Conservation (phyloP, 345 rosid species). For the Hevea brasiliensis region DNA sequence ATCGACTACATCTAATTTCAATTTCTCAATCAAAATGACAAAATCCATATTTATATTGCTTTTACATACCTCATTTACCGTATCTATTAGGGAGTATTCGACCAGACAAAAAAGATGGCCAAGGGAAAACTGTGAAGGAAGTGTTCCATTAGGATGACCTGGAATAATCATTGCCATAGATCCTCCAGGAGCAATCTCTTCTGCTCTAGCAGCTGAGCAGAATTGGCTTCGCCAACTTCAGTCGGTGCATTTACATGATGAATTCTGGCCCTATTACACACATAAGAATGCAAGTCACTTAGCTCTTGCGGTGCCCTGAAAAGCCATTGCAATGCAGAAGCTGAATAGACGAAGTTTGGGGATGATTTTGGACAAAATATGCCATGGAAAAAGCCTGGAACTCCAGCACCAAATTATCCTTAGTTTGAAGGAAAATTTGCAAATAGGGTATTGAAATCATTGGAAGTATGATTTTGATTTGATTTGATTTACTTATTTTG, state of each 20-base stretch:
- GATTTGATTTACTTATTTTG: too few species aligned
- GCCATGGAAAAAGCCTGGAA: constrained; percentile 21
- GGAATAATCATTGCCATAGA: constrained; percentile 3
- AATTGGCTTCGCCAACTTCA: constrained; percentile 19
- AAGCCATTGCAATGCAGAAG: constrained; percentile 19
- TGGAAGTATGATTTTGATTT: constrained; percentile 8
- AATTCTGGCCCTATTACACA: constrained; percentile 11
- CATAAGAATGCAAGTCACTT: constrained; percentile 1
- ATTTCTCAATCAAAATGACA: too few species aligned
- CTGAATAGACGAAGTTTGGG: constrained; percentile 8
- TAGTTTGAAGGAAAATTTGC: constrained; percentile 5
- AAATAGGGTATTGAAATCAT: constrained; percentile 18
- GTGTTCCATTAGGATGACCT: constrained; percentile 12
- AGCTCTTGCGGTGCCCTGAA: constrained; percentile 7
- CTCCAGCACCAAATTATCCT: constrained; percentile 16
- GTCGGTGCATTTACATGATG: constrained; percentile 2
- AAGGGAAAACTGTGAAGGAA: not conserved
- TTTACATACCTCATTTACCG: constrained; percentile 24
- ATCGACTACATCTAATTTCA: too few species aligned
- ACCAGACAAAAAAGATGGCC: not conserved
- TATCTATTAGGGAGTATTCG: constrained; percentile 19
- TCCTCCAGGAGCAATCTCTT: constrained; percentile 18
- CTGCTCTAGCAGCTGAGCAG: constrained; percentile 17
- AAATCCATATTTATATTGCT: too few species aligned
- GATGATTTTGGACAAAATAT: constrained; percentile 12